phyloP scores from a whole-genome alignment of 2,329 filamentous ascomycete species.

The Fusarium sp. region DNA sequence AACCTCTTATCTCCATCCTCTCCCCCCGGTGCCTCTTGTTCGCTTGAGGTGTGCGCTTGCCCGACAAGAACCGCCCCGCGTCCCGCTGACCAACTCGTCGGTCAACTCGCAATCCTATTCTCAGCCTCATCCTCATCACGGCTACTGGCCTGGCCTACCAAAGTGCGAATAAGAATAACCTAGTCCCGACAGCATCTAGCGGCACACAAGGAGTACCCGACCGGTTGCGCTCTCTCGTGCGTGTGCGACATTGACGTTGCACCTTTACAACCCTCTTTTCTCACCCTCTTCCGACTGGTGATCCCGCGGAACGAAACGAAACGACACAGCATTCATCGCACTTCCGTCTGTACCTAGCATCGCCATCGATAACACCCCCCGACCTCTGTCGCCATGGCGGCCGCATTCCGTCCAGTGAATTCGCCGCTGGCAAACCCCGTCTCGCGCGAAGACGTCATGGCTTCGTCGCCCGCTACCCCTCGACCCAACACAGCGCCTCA shows the following conservation, averaged over 20 bases:
- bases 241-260: constrained; percentile 36
- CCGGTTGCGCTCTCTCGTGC: constrained; percentile 28
- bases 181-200: constrained; percentile 26
- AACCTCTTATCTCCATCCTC: constrained; percentile 38
- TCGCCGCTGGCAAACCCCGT: constrained; percentile 49
- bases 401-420: constrained; percentile 59
- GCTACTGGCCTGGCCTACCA: constrained; percentile 21
- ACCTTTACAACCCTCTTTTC: constrained; percentile 16
- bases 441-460: constrained; percentile 49
- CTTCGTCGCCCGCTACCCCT: constrained; percentile 49
- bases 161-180: constrained; percentile 31
- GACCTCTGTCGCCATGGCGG: constrained; percentile 53
- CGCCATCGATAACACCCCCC: constrained; percentile 7
- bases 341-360: constrained; percentile 15
- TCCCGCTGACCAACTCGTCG: constrained; percentile 22
- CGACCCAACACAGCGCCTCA: constrained; percentile 50
- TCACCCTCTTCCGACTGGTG: constrained; percentile 21
- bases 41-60: constrained; percentile 28
- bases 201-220: constrained; percentile 29
- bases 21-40: constrained; percentile 6
- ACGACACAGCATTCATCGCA: constrained; percentile 12
- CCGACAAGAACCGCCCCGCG: constrained; percentile 38
- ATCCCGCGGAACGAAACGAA: constrained; percentile 19
- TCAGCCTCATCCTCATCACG: constrained; percentile 42
- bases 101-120: constrained; percentile 37